Percentiles rank a stretch among this genome's conserved stretches.
Evolutionary conservation across 1,284 basidiomycete genomes (phyloP).

Genomic region (Irpex sp.): DNA sequence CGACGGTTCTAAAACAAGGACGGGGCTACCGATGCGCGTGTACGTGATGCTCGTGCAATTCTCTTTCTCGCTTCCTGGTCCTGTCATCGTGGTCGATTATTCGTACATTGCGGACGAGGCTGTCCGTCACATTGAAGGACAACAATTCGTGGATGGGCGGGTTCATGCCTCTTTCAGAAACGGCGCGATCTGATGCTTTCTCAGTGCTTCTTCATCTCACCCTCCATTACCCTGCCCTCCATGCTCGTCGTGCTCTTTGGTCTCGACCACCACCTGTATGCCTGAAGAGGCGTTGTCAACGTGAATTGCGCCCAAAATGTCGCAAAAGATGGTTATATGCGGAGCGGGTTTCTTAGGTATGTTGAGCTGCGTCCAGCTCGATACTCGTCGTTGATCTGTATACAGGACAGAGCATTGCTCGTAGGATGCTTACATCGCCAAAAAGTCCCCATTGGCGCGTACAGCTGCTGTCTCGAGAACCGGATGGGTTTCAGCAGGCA

Average conservation of each 20-base stretch:
- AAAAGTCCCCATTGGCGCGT: conserved; percentile 17
- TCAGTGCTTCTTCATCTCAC: background rate
- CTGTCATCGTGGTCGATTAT: too few relatives aligned
- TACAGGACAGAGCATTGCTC: conserved; percentile 40
- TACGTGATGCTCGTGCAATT: too few relatives aligned
- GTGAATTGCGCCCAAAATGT: conserved; percentile 5
- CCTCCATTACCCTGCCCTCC: background rate
- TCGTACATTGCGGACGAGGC: too few relatives aligned
- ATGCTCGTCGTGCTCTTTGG: background rate
- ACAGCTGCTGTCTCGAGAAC: conserved; percentile 17
- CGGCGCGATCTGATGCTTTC: conserved; percentile 1
- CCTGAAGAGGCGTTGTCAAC: background rate
- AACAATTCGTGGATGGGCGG: background rate
- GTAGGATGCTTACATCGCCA: conserved; percentile 34
- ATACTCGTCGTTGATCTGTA: background rate
- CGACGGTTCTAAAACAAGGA: too few relatives aligned
- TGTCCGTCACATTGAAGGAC: too few relatives aligned
- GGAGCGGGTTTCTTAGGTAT: conserved; percentile 66
- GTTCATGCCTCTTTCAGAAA: background rate
- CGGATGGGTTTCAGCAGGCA: conserved; percentile 8
- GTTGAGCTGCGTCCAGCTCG: background rate
- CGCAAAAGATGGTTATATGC: conserved; percentile 52
- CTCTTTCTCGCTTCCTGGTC: too few relatives aligned
- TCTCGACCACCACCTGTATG: background rate
- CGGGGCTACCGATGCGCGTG: too few relatives aligned